These are phyloP conservation scores for Penicillium chermesinum DNA, from an alignment of 495 filamentous ascomycete species.

Conservation along the genomic window DNA sequence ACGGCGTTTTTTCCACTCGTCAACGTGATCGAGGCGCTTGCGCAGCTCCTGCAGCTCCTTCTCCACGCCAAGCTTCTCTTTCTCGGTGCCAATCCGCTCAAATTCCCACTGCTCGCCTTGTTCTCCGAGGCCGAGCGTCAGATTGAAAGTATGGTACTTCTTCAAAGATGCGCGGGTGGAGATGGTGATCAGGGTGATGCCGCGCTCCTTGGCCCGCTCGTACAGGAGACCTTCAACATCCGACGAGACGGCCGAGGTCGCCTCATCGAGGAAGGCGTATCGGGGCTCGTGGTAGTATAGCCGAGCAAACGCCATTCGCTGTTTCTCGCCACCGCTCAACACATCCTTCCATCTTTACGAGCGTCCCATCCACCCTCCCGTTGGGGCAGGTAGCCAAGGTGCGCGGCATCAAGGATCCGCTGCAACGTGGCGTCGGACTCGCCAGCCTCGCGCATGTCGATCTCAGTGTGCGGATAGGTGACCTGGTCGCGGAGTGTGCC, in stretches of 20 bases:
- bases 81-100: constrained; percentile 85
- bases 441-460: constrained; percentile 83
- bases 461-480: constrained; percentile 92
- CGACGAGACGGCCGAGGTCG: constrained; percentile 84
- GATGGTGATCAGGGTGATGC: constrained; percentile 91
- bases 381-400: constrained; percentile 80
- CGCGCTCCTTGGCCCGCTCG: constrained; percentile 82
- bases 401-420: constrained; percentile 71
- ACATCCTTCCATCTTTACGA: constrained; percentile 97
- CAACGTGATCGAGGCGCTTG: constrained; percentile 72
- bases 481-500: constrained; percentile 97
- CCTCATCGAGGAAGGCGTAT: constrained; percentile 93
- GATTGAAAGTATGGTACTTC: constrained; percentile 87
- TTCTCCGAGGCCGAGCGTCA: constrained; percentile 71
- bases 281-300: constrained; percentile 91
- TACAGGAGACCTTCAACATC: constrained; percentile 96
- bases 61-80: constrained; percentile 87
- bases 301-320: constrained; percentile 84
- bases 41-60: constrained; percentile 79
- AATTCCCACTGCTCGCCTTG: constrained; percentile 71
- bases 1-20: constrained; percentile 73
- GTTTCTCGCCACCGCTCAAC: constrained; percentile 95
- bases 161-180: constrained; percentile 89
- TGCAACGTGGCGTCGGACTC: constrained; percentile 70
- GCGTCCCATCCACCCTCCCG: constrained; percentile 97